Percentiles rank a stretch among this genome's conserved stretches.
These are phyloP conservation scores for Thuidium tamariscinum DNA, from an alignment of 225 moss, liverwort and hornwort genomes.

Conservation along the genomic window DNA sequence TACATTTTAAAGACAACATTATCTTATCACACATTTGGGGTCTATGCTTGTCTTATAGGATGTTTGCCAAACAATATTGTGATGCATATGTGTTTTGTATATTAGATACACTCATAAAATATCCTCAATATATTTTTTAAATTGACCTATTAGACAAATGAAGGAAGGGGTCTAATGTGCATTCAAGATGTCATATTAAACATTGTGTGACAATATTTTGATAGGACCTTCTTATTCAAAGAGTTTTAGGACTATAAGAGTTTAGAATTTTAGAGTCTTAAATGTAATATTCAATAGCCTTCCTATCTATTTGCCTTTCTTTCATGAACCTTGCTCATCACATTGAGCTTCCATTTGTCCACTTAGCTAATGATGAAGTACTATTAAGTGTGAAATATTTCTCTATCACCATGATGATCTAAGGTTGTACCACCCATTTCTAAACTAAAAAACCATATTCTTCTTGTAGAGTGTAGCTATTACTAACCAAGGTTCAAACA, in stretches of 20 bases:
- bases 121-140: too few relatives aligned
- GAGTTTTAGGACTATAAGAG: neutral
- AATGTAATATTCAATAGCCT: neutral
- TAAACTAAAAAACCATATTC: too few relatives aligned
- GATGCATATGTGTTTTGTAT: neutral
- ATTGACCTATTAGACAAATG: neutral
- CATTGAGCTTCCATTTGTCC: too few relatives aligned
- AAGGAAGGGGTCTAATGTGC: fast-evolving
- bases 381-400: too few relatives aligned
- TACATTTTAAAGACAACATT: neutral
- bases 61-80: fast-evolving
- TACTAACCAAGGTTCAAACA: too few relatives aligned
- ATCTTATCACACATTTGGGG: neutral
- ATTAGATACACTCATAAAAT: fast-evolving
- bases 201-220: fast-evolving
- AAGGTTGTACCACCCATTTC: too few relatives aligned
- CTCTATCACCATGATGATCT: too few relatives aligned
- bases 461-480: too few relatives aligned
- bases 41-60: fast-evolving
- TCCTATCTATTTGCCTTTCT: too few relatives aligned
- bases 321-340: too few relatives aligned
- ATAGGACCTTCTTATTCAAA: fast-evolving
- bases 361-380: too few relatives aligned
- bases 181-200: fast-evolving
- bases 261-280: neutral